Percentiles rank a stretch among this genome's conserved stretches.
phyloP scores from a whole-genome alignment of 805 yeast genomes.

The Candida alai region DNA sequence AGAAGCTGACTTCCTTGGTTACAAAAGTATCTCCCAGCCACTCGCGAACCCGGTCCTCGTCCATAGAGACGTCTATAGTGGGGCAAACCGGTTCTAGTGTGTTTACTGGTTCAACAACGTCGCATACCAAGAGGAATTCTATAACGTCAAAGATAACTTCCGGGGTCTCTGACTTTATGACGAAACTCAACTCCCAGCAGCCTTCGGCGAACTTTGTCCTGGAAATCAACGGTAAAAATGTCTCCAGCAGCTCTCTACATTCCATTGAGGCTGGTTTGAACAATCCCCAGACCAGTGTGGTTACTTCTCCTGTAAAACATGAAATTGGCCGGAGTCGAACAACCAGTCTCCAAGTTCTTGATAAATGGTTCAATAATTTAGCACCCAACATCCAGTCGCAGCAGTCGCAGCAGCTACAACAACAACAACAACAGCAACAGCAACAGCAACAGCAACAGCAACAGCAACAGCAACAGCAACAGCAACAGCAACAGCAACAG shows the following conservation, averaged over 20 bases:
- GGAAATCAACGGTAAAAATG: conserved; percentile 12
- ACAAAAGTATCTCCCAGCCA: conserved; percentile 32
- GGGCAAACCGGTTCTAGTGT: conserved; percentile 6
- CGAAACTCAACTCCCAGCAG: conserved; percentile 26
- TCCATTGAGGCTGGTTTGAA: conserved; percentile 23
- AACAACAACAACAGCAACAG: conserved; percentile 4
- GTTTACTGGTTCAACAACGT: conserved; percentile 10
- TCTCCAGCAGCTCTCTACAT: conserved; percentile 31
- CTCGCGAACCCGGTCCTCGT: conserved; percentile 36
- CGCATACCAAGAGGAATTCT: conserved; percentile 25
- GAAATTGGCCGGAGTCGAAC: conserved; percentile 24
- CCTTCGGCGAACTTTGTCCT: neutral
- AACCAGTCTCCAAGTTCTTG: conserved; percentile 40
- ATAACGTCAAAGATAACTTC: conserved; percentile 36
- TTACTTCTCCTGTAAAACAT: conserved; percentile 2
- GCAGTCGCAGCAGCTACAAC: conserved; percentile 7
- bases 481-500: conserved; percentile 1
- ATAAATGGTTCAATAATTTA: conserved; percentile 40
- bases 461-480: conserved; percentile 2
- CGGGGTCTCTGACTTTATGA: conserved; percentile 43
- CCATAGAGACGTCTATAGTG: conserved; percentile 20
- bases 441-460: conserved; percentile 4
- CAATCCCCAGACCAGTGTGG: conserved; percentile 11
- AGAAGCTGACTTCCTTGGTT: conserved; percentile 19
- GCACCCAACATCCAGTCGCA: conserved; percentile 8